A percentile compares a stretch with the other conserved stretches of the same genome.
These are phyloP conservation scores for Crithidia fasciculata DNA, from an alignment of 208 protist genomes.

Conservation along the genomic window DNA sequence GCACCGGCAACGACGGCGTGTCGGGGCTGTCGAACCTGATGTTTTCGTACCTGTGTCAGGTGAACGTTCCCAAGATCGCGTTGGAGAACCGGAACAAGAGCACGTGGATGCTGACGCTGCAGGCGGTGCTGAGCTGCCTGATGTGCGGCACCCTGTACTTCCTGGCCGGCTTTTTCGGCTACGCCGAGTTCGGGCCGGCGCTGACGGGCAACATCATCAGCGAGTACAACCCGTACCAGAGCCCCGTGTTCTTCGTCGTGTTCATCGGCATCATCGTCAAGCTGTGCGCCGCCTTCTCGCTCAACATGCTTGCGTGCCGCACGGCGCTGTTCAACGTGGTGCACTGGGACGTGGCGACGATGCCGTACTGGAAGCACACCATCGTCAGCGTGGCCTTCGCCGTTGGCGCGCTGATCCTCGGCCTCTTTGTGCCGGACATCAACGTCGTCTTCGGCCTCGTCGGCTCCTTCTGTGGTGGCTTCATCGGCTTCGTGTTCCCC, in stretches of 20 bases:
- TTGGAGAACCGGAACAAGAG: conserved; percentile 31
- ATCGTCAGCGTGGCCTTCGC: conserved; percentile 35
- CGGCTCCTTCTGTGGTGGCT: conserved; percentile 67
- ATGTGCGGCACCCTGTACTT: conserved; percentile 70
- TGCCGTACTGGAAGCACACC: conserved; percentile 68
- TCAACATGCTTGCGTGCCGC: conserved; percentile 63
- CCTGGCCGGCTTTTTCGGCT: conserved; percentile 65
- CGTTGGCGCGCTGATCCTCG: conserved; percentile 43
- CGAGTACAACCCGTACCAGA: conserved; percentile 62
- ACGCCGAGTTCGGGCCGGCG: conserved; percentile 68
- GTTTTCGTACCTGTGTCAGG: conserved; percentile 78
- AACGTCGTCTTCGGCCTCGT: conserved; percentile 73
- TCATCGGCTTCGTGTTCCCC: conserved; percentile 79
- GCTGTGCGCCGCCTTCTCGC: conserved; percentile 53
- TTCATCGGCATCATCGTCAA: conserved; percentile 74
- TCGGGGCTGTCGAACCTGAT: conserved; percentile 48
- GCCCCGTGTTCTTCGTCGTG: conserved; percentile 61
- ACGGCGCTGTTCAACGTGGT: conserved; percentile 60
- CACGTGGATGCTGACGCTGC: conserved; percentile 28
- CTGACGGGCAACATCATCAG: conserved; percentile 46
- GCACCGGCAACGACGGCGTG: conserved; percentile 48
- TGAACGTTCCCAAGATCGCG: too few species aligned
- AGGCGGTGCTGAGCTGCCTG: background rate
- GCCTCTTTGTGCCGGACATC: conserved; percentile 72
- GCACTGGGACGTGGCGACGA: conserved; percentile 46